Evolutionary conservation across 2,329 filamentous ascomycete species (phyloP).

Genomic region (Claviceps digitariae): DNA sequence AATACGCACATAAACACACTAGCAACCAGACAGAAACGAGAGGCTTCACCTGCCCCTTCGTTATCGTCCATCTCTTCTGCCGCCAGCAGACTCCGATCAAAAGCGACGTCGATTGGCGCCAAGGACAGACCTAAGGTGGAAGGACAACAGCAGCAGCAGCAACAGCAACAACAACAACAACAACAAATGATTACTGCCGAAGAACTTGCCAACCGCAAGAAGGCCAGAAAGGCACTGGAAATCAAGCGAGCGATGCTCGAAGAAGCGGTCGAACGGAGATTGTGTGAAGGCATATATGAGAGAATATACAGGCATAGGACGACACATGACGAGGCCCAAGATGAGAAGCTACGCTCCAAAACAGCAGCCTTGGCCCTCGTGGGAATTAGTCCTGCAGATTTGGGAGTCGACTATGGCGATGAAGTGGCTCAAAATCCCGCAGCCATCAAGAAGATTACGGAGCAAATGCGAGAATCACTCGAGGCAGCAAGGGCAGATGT

Average conservation of each 20-base stretch:
- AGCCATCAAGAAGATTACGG: constrained; percentile 43
- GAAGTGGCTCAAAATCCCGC: constrained; percentile 40
- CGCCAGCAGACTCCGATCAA: constrained; percentile 41
- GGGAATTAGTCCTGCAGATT: constrained; percentile 74
- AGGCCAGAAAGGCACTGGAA: constrained; percentile 64
- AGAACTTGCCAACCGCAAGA: constrained; percentile 70
- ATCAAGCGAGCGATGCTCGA: constrained; percentile 65
- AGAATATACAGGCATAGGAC: constrained; percentile 83
- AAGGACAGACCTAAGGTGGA: constrained; percentile 38
- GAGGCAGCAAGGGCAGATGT: constrained; percentile 56
- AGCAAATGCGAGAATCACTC: constrained; percentile 61
- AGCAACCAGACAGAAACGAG: constrained; percentile 59
- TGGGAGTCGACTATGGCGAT: constrained; percentile 62
- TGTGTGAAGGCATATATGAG: constrained; percentile 75
- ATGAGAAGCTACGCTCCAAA: constrained; percentile 88
- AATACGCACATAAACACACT: constrained; percentile 75
- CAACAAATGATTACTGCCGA: constrained; percentile 86
- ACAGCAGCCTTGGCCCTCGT: constrained; percentile 85
- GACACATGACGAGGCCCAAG: constrained; percentile 86
- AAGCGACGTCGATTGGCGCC: constrained; percentile 39
- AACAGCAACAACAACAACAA: constrained; percentile 48
- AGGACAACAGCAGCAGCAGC: constrained; percentile 48
- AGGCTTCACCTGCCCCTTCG: constrained; percentile 42
- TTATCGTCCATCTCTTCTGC: constrained; percentile 42
- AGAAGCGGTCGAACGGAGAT: constrained; percentile 77